These are phyloP conservation scores for Populus hybrid DNA, from an alignment of 441 rosid genomes.

Conservation along the genomic window DNA sequence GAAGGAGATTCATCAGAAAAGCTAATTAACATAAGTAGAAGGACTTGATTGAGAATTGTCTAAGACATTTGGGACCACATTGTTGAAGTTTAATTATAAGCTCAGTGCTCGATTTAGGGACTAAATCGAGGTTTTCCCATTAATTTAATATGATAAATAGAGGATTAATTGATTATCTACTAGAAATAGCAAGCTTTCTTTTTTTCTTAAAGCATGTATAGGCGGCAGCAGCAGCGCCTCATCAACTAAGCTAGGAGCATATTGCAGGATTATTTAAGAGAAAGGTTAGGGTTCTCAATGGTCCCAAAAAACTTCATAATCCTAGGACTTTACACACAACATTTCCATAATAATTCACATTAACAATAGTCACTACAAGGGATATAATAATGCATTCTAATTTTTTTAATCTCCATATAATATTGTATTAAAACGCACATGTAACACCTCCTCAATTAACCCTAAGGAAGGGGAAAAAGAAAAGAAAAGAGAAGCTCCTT, in stretches of 20 bases:
- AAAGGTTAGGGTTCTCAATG: neutral
- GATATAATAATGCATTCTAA: neutral
- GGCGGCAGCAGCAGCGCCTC: neutral
- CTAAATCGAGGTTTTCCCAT: too few species aligned
- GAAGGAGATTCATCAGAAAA: too few species aligned
- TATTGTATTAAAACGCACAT: neutral
- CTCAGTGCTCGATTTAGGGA: too few species aligned
- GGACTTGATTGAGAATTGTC: too few species aligned
- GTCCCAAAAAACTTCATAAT: neutral
- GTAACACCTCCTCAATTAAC: neutral
- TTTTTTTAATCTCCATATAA: neutral
- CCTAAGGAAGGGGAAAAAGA: neutral
- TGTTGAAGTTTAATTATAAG: too few species aligned
- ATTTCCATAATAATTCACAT: neutral
- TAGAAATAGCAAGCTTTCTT: too few species aligned
- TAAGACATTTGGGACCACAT: too few species aligned
- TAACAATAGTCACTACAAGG: neutral
- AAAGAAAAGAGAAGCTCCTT: neutral
- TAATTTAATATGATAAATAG: too few species aligned
- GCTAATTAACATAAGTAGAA: too few species aligned
- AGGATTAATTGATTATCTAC: too few species aligned
- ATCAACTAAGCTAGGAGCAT: neutral
- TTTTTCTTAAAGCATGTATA: neutral
- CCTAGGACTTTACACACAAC: neutral
- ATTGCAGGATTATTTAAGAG: neutral